These are phyloP conservation scores for Mucor saturninus DNA, from an alignment of 371 early-diverging fungal genomes.

Conservation along the genomic window DNA sequence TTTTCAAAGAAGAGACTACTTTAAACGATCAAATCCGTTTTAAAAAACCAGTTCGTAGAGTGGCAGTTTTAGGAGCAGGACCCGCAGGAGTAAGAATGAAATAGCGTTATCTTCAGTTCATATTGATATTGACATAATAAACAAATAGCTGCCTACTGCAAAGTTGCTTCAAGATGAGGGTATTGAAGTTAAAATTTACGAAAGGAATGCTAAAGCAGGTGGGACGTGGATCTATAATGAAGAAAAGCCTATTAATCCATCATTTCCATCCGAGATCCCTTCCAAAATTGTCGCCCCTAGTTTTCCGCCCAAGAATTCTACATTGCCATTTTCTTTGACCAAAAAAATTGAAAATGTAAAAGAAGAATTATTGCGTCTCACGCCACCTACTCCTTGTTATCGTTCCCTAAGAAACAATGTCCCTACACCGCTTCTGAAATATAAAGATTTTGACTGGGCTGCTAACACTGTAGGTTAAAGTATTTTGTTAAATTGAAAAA, in stretches of 20 bases:
- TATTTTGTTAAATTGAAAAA: background rate
- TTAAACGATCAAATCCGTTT: slow-evolving; percentile 6
- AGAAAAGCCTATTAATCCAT: slow-evolving; percentile 21
- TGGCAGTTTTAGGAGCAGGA: slow-evolving; percentile 52
- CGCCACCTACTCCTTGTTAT: slow-evolving; percentile 27
- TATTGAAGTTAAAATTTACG: slow-evolving; percentile 37
- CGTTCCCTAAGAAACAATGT: slow-evolving; percentile 33
- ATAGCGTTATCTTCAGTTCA: background rate
- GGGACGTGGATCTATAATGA: slow-evolving; percentile 40
- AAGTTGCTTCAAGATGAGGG: slow-evolving; percentile 42
- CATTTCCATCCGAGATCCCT: slow-evolving; percentile 23
- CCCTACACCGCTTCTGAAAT: slow-evolving; percentile 31
- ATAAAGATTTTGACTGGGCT: slow-evolving; percentile 26
- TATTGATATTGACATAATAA: background rate
- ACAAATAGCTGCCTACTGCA: slow-evolving; percentile 36
- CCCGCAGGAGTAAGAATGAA: slow-evolving; percentile 38
- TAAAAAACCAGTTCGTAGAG: slow-evolving; percentile 27
- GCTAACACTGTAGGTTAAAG: slow-evolving; percentile 23
- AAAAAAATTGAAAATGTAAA: background rate
- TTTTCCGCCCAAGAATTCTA: slow-evolving; percentile 4
- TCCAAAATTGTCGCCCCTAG: slow-evolving; percentile 21
- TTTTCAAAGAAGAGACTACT: slow-evolving; percentile 6
- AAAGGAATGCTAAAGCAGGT: slow-evolving; percentile 34
- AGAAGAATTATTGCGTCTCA: slow-evolving; percentile 17
- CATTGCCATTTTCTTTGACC: background rate